Base-by-base conservation (phyloP, 2,329 filamentous ascomycete genomes). In the Neofusicoccum cordaticola region DNA sequence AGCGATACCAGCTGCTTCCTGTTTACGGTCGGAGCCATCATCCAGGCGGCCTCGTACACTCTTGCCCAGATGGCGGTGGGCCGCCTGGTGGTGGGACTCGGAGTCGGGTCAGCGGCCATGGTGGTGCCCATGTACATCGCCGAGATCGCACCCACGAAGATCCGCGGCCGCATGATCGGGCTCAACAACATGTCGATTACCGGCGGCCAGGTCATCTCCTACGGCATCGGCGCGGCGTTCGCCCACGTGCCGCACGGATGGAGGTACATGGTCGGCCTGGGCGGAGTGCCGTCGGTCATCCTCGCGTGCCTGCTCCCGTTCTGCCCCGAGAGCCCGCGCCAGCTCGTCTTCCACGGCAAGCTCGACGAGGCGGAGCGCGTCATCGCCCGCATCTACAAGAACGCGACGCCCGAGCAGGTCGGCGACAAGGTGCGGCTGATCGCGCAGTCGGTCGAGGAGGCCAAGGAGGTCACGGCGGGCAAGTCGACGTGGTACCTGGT, bases 191-290 rank as follows among this genome's bases (percentile, higher is more conserved):
- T 83, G 73, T 76, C 22, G 63, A 77, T 68, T 64, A 74, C 68
- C 44, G 69, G 71, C 48, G 74, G 74, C 3, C 72, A 75, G 53
- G 66, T 75, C 2, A 66, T 76, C 11, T 70, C 71, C 4, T 73
- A 71, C 48, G 70, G 69, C 9, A 69, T 75, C 47, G 72, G 71
- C 39, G 73, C 73, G 2, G 74, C 67, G 1, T 73, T 76, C 45
- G 71, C 71, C 2, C 58, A 78, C 2, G 76, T 82, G 0, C 66
- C 72, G 8, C 71, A 78, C n/a, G 81, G 80, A n/a, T 84, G 82
- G 83, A 70, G 82, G 63, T 81, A 78, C 47, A 83, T 84, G 78
- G 81, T 83, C 3, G 82, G 78, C 0, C 73, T 80, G 1, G 82
- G 82, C 19, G 83, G 74, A 2, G 62, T 82, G 1, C 83, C 83